Base-by-base conservation (phyloP, 495 filamentous ascomycete species). In the Parachaetomium inaequale region DNA sequence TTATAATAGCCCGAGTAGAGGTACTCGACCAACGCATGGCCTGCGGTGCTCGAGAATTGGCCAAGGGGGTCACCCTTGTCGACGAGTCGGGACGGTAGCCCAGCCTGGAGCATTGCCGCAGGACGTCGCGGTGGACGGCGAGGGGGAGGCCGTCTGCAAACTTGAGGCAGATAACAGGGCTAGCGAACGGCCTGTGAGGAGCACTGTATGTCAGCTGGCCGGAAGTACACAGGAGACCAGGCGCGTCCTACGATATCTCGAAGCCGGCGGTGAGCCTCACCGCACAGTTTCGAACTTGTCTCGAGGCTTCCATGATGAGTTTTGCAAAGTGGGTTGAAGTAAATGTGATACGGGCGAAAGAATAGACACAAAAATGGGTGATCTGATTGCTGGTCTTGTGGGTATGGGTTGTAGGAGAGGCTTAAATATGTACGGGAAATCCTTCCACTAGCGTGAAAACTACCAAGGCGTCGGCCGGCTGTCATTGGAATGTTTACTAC, bases 11-110 rank as follows among this genome's bases (percentile, higher is more conserved):
- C 58, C 0, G 64, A 67, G 49, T 68, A 71, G n/a, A 76, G 54
- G 31, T 67, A 71, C 12, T 71, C 50, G 7, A 73, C 63, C 21
- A 76, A 17, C 15, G 72, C 67, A 28, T 76, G 72, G 34, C 69
- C 68, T n/a, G 52, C 62, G 15, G 50, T 51, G 28, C 26, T 11
- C 7, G 72, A 62, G 10, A 70, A 56, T 10, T 58, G 5, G 2
- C 7, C 0, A 6, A 74, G 25, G 50, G 52, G 19, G 50, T 36
- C 11, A 3, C 54, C 26, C 12, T 63, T 34, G 58, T 25, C 19
- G 43, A 55, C 3, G 32, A 23, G 36, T 64, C 49, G 55, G 36
- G 57, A 19, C 55, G 57, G 14, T 28, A 49, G 32, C 49, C 45
- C 2, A 73, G 58, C n/a, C 54, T 58, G 28, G 63, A 17, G 17